These are phyloP conservation scores for Torulaspora quercuum DNA, from an alignment of 805 yeast genomes.

Conservation along the genomic window DNA sequence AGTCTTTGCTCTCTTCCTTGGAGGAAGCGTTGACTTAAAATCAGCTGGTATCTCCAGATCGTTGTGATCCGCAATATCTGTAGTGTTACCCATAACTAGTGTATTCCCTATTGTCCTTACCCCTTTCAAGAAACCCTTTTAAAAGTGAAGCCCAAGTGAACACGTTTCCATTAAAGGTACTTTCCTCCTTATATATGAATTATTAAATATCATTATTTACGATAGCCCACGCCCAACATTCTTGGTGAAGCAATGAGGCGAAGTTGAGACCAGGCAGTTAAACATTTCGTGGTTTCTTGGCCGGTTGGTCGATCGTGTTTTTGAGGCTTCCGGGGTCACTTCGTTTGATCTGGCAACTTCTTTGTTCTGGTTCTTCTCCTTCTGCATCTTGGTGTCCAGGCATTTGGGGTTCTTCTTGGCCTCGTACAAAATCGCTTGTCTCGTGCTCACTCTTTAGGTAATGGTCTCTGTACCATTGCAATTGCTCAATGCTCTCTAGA, in stretches of 20 bases:
- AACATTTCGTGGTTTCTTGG: slow-evolving; percentile 6
- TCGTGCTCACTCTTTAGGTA: slow-evolving; percentile 43
- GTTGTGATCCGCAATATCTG: slow-evolving; percentile 1
- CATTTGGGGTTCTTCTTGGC: not conserved
- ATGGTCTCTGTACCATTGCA: slow-evolving; percentile 69
- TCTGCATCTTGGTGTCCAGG: not conserved
- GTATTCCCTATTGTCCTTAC: slow-evolving; percentile 3
- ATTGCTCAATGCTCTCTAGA: slow-evolving; percentile 79
- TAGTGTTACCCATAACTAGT: not conserved
- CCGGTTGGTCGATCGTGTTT: too few relatives aligned
- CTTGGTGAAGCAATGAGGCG: too few relatives aligned
- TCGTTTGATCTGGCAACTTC: too few relatives aligned
- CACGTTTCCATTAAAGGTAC: slow-evolving; percentile 5
- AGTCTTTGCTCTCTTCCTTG: slow-evolving; percentile 94
- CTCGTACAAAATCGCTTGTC: slow-evolving; percentile 6
- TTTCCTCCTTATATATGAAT: too few relatives aligned
- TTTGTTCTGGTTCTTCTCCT: slow-evolving; percentile 1
- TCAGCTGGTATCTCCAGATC: slow-evolving; percentile 33
- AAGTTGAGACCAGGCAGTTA: too few relatives aligned
- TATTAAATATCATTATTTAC: too few relatives aligned
- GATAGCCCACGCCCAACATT: too few relatives aligned
- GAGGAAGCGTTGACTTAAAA: slow-evolving; percentile 64
- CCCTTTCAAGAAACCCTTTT: not conserved
- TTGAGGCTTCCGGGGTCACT: too few relatives aligned
- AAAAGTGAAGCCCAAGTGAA: not conserved